Evolutionary conservation across 331 rosid genomes (phyloP).

Genomic region (Cucumis variabilis): DNA sequence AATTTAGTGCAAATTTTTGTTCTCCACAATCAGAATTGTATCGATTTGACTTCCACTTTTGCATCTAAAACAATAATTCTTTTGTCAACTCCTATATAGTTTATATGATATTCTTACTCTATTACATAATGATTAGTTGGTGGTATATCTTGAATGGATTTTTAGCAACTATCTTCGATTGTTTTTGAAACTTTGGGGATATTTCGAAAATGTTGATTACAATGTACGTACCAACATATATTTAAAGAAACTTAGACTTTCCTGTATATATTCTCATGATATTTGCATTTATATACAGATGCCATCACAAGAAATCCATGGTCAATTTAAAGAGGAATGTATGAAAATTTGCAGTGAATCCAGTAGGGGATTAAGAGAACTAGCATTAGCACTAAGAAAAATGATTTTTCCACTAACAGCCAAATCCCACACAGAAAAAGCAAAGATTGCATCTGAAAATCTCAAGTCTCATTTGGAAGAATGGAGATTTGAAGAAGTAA

Average conservation of each 20-base stretch:
- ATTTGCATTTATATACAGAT: neutral
- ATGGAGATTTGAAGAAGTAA: constrained; percentile 18
- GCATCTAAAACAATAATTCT: neutral
- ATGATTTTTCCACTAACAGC: constrained; percentile 44
- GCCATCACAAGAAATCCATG: constrained; percentile 9
- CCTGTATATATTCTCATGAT: neutral
- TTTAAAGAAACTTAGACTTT: too few relatives aligned
- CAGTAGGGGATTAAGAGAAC: constrained; percentile 48
- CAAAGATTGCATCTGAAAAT: constrained; percentile 43
- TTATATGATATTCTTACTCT: too few relatives aligned
- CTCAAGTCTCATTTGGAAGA: constrained; percentile 34
- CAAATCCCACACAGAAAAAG: constrained; percentile 38
- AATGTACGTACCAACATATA: too few relatives aligned
- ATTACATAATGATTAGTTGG: too few relatives aligned
- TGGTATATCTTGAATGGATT: too few relatives aligned
- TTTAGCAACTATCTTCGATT: too few relatives aligned
- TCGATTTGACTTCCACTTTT: neutral
- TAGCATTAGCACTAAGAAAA: constrained; percentile 42
- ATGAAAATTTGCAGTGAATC: constrained; percentile 47
- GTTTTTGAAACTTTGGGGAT: too few relatives aligned
- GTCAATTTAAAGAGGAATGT: constrained; percentile 49
- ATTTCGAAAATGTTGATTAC: too few relatives aligned
- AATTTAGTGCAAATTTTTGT: neutral
- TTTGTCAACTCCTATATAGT: neutral
- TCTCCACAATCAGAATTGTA: neutral